phyloP scores from a whole-genome alignment of 2,329 filamentous ascomycete species.

The Coniochaeta hoffmannii region DNA sequence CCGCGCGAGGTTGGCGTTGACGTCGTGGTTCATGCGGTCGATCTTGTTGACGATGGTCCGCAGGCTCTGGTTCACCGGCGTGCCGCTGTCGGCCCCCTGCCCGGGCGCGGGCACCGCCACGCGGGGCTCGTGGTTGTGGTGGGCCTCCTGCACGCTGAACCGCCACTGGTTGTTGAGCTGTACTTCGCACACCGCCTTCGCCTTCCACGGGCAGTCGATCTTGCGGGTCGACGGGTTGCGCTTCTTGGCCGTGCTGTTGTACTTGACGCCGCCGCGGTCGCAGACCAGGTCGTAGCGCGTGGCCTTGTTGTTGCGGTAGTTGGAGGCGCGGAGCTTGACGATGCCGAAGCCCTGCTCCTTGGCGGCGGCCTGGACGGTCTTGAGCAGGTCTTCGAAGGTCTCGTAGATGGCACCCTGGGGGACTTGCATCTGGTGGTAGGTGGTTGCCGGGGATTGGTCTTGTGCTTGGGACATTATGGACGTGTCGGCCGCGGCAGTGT shows the following conservation, averaged over 20 bases:
- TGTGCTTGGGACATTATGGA: background rate
- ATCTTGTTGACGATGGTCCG: conserved; percentile 53
- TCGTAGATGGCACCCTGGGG: conserved; percentile 50
- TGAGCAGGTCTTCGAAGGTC: conserved; percentile 51
- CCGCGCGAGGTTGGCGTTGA: conserved; percentile 42
- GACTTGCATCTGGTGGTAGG: conserved; percentile 34
- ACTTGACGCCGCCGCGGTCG: conserved; percentile 57
- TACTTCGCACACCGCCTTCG: conserved; percentile 57
- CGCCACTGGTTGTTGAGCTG: conserved; percentile 57
- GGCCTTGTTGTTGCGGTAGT: conserved; percentile 51
- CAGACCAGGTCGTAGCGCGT: conserved; percentile 57
- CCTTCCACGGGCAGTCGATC: conserved; percentile 56
- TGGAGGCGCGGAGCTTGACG: conserved; percentile 55
- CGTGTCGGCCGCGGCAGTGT: conserved; percentile 24
- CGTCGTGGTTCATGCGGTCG: conserved; percentile 50
- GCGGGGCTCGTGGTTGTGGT: conserved; percentile 55
- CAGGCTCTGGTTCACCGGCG: conserved; percentile 49
- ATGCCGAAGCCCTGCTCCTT: conserved; percentile 58
- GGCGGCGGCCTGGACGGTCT: conserved; percentile 49
- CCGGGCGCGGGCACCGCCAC: conserved; percentile 45
- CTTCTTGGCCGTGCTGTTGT: conserved; percentile 58
- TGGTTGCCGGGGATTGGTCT: conserved; percentile 25
- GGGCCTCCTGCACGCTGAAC: conserved; percentile 52
- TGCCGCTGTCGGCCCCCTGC: conserved; percentile 37
- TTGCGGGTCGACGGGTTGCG: conserved; percentile 57